phyloP scores from a whole-genome alignment of 2,329 filamentous ascomycete species.

The Tothia fuscella region DNA sequence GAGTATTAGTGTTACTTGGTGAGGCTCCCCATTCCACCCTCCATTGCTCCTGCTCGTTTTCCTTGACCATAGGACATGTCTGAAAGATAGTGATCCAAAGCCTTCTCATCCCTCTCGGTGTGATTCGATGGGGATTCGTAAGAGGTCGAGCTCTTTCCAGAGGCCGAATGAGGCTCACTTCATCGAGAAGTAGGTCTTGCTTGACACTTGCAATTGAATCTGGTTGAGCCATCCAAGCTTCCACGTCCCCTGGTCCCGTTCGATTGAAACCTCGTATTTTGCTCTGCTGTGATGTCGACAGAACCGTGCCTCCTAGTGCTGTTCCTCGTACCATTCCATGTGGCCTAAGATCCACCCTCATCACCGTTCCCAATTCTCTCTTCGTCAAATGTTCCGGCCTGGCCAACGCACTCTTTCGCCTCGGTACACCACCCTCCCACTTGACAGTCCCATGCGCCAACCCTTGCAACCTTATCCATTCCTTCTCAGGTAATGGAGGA shows the following conservation, averaged over 20 bases:
- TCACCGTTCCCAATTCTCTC: slow-evolving; percentile 6
- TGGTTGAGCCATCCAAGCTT: not conserved
- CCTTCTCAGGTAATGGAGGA: slow-evolving; percentile 31
- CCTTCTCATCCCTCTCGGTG: slow-evolving; percentile 32
- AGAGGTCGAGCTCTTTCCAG: slow-evolving; percentile 12
- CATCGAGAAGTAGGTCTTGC: slow-evolving; percentile 17
- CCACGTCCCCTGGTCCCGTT: not conserved
- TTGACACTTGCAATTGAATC: slow-evolving; percentile 10
- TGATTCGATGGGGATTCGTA: slow-evolving; percentile 25
- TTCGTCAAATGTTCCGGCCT: not conserved
- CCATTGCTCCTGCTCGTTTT: not conserved
- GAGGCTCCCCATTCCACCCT: slow-evolving; percentile 3
- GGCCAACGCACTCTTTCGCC: slow-evolving; percentile 12
- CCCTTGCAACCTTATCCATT: slow-evolving; percentile 32
- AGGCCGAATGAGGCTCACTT: slow-evolving; percentile 18
- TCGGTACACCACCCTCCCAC: slow-evolving; percentile 18
- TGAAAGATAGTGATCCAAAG: slow-evolving; percentile 23
- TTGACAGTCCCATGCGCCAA: slow-evolving; percentile 24
- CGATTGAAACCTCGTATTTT: not conserved
- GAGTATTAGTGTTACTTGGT: not conserved
- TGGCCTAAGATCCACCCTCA: not conserved
- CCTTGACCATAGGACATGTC: slow-evolving; percentile 3
- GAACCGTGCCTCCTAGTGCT: not conserved
- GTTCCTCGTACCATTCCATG: not conserved
- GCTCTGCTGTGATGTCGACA: not conserved